phyloP scores from a whole-genome alignment of 2,329 filamentous ascomycete genomes.

The Trichophyton equinum region DNA sequence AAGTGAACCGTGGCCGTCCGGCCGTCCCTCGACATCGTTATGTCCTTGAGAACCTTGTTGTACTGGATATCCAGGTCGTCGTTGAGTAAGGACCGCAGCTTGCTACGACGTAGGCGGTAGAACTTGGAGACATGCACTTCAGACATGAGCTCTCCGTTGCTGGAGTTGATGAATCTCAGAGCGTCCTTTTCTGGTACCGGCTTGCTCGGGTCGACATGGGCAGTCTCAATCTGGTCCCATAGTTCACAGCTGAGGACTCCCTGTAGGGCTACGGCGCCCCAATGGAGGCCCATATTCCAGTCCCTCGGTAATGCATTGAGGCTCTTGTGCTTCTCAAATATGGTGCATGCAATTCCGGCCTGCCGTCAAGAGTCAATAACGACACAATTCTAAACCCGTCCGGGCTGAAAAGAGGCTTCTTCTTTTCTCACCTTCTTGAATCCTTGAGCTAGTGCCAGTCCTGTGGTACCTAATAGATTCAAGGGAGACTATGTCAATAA shows the following conservation, averaged over 20 bases:
- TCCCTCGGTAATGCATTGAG: slow-evolving; percentile 3
- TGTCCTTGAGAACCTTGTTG: slow-evolving; percentile 10
- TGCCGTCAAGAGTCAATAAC: slow-evolving; percentile 14
- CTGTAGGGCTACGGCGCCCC: slow-evolving; percentile 26
- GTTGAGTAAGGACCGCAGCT: slow-evolving; percentile 19
- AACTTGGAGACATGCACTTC: slow-evolving; percentile 20
- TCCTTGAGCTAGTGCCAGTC: slow-evolving; percentile 31
- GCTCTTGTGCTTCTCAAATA: slow-evolving; percentile 4
- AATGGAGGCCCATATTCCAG: slow-evolving; percentile 52
- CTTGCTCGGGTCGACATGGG: slow-evolving; percentile 20
- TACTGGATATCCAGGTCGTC: slow-evolving; percentile 20
- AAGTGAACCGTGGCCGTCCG: slow-evolving; percentile 4
- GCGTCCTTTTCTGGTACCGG: slow-evolving; percentile 16
- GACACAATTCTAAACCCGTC: not conserved
- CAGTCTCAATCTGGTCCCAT: slow-evolving; percentile 18
- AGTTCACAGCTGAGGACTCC: slow-evolving; percentile 16
- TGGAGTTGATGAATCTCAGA: slow-evolving; percentile 18
- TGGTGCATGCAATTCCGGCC: not conserved
- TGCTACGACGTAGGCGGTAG: slow-evolving; percentile 21
- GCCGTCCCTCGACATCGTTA: slow-evolving; percentile 5
- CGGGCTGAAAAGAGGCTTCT: not conserved
- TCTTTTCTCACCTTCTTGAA: slow-evolving; percentile 25
- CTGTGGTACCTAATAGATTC: slow-evolving; percentile 26
- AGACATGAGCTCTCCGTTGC: slow-evolving; percentile 18
- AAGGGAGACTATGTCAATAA: not conserved